Percentiles rank a stretch among this genome's conserved stretches.
These are phyloP conservation scores for Ashbya aceris DNA, from an alignment of 1,139 yeast species.

Conservation along the genomic window DNA sequence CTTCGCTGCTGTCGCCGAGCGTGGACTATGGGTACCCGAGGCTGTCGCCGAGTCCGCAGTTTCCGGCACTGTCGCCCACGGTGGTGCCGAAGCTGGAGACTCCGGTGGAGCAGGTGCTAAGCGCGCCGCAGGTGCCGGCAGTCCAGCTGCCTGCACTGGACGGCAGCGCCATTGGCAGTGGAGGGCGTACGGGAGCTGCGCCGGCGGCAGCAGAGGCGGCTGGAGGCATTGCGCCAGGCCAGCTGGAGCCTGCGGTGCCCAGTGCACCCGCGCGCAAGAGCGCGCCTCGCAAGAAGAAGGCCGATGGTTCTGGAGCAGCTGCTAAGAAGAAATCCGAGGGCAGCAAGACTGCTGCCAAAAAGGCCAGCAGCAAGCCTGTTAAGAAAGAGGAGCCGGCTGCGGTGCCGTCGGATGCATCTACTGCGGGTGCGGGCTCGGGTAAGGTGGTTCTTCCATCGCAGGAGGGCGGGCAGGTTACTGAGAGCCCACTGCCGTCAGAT, in stretches of 20 bases:
- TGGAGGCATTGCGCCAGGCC: not conserved
- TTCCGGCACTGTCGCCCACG: not conserved
- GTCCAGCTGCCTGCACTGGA: not conserved
- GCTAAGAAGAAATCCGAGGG: slow-evolving; percentile 7
- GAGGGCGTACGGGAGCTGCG: not conserved
- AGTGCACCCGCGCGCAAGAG: not conserved
- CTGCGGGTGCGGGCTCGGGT: not conserved
- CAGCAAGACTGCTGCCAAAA: not conserved
- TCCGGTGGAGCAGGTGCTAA: not conserved
- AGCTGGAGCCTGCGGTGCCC: not conserved
- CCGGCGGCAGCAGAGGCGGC: not conserved
- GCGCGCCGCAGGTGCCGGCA: not conserved
- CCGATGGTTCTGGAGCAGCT: not conserved
- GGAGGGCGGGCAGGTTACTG: slow-evolving; percentile 6
- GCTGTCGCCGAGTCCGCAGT: not conserved
- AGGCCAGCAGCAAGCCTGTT: not conserved
- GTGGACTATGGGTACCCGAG: slow-evolving; percentile 5
- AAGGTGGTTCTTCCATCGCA: slow-evolving; percentile 19
- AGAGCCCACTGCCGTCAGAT: slow-evolving; percentile 3
- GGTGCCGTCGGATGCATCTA: not conserved
- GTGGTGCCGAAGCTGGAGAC: slow-evolving; percentile 1
- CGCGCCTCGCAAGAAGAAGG: not conserved
- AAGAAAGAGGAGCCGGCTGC: slow-evolving; percentile 1
- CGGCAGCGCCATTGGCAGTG: too few relatives aligned
- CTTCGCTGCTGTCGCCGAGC: slow-evolving; percentile 15